Evolutionary conservation across 2,329 filamentous ascomycete genomes (phyloP), one percentile per base, ranked within the genome.

Genomic region (Aureobasidium sp.): DNA sequence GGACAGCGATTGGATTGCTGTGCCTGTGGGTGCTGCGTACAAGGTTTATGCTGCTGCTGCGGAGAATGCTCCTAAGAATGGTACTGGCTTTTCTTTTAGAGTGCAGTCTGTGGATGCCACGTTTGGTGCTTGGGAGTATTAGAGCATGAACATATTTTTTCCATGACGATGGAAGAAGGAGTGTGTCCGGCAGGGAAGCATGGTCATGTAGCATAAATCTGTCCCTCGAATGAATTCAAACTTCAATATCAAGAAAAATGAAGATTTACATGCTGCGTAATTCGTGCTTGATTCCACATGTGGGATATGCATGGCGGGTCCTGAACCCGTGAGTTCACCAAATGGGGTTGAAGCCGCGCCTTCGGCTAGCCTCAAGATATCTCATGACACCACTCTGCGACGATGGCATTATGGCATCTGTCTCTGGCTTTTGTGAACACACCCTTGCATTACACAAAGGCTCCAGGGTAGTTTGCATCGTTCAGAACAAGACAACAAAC

Each of bases 101-200:
- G 37, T 63, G 48, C 27, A 71, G 73, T 5, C 77, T 65, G 20
- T 22, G 9, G 14, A 41, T 22, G 49, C 48, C 15, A 31, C 59
- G 39, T 45, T 27, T 39, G 59, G 47, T 22, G 59, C 59, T 55
- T 62, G 48, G 48, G 59, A 62, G 48, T 62, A 61, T 20, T 56
- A 15, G 29, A 12, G 22, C 0, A 37, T 22, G 7, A 12, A 5
- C 15, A 12, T 36, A 17, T n/a, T 5, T n/a, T 41, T n/a, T 5
- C 11, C 29, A 27, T 22, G 15, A 41, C 6, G 27, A 14, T 2
- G 6, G 3, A 27, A 25, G 22, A 25, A 25, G 22, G 8, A 31
- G 8, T 25, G 15, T 15, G 11, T 17, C 22, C 8, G 15, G 14
- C 27, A 34, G 9, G 29, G 17, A 20, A 22, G 49, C 8, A 17